These are phyloP conservation scores for Alternaria angustiovoidea DNA, from an alignment of 2,329 filamentous ascomycete genomes.

Conservation along the genomic window DNA sequence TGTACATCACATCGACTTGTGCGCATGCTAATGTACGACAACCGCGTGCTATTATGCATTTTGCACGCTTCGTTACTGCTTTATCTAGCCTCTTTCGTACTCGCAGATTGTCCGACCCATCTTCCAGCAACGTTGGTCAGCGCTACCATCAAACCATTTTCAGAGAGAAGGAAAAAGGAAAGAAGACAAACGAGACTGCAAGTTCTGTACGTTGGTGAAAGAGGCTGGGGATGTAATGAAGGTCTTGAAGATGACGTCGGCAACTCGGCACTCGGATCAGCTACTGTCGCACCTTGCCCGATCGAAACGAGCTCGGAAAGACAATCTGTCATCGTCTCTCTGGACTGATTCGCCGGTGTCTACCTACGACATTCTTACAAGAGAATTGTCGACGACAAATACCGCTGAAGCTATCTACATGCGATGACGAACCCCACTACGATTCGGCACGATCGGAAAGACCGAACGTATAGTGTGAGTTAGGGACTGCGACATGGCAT, in stretches of 20 bases:
- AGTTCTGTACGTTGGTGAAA: neutral
- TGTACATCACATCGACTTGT: neutral
- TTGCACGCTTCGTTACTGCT: neutral
- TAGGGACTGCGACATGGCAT: neutral
- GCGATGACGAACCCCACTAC: neutral
- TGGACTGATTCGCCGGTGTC: neutral
- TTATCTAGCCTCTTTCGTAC: neutral
- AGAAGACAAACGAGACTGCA: neutral
- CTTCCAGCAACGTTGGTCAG: neutral
- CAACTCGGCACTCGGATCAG: neutral
- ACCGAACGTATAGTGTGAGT: constrained; percentile 1
- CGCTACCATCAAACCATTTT: neutral
- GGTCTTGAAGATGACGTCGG: constrained; percentile 1
- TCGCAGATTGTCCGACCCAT: neutral
- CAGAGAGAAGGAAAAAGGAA: neutral
- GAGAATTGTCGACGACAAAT: neutral
- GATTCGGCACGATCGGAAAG: constrained; percentile 4
- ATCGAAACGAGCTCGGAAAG: constrained; percentile 18
- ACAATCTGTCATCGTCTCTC: neutral
- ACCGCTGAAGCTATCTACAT: neutral
- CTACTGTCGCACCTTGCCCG: constrained; percentile 5
- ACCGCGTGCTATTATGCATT: neutral
- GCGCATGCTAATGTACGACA: neutral
- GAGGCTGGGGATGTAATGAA: neutral
- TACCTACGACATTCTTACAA: neutral